A percentile compares a stretch with the other conserved stretches of the same genome.
Conservation (phyloP, 202 grass and related monocot genomes). For the Saccharum hybrid region DNA sequence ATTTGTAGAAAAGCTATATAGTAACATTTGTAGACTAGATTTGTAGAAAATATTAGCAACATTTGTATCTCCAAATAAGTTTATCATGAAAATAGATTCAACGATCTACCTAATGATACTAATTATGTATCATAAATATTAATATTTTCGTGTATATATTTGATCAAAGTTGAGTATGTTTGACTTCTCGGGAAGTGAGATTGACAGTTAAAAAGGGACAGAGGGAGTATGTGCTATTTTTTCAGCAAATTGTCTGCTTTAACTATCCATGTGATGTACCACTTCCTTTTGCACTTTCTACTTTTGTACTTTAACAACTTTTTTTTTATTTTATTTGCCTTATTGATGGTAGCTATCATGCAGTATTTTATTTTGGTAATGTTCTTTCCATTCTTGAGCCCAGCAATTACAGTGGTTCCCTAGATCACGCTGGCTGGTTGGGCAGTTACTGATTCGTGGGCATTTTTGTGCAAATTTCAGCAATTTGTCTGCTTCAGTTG, state of each 20-base stretch:
- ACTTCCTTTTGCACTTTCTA: not conserved
- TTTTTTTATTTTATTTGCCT: conserved; percentile 2
- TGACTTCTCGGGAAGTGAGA: no score
- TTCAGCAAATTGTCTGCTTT: conserved; percentile 36
- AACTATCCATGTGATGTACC: conserved; percentile 4
- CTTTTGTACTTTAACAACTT: not conserved
- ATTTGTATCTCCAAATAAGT: not conserved
- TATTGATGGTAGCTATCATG: conserved; percentile 1
- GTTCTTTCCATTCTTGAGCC: conserved; percentile 35
- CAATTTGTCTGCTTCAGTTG: conserved; percentile 39
- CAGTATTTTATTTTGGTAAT: conserved; percentile 25
- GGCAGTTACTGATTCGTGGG: not conserved
- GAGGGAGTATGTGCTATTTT: not conserved
- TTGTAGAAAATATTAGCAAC: not conserved
- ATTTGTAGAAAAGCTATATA: not conserved
- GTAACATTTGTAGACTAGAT: not conserved
- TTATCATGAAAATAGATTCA: not conserved
- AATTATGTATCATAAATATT: no score
- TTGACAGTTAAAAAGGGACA: no score
- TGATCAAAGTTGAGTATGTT: no score
- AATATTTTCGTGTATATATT: no score
- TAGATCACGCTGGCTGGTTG: not conserved
- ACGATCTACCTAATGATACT: no score
- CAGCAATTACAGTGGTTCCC: conserved; percentile 9
- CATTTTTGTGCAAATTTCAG: conserved; percentile 7